Evolutionary conservation across 2,329 filamentous ascomycete species (phyloP), one percentile per base, ranked within the genome.

Genomic region (Colletotrichum somersetense): DNA sequence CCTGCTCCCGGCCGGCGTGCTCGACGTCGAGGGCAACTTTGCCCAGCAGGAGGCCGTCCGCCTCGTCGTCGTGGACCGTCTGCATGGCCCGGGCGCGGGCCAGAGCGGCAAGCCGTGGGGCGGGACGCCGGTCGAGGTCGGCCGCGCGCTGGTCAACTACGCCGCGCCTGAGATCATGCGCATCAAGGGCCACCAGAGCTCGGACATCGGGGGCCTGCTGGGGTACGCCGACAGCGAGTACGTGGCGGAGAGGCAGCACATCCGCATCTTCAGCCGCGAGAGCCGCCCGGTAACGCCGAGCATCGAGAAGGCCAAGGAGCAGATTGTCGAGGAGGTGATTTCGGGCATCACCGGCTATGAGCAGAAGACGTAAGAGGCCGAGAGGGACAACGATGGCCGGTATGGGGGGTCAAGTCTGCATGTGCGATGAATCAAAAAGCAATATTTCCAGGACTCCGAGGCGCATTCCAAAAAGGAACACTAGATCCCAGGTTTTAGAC

Each of bases 201-300:
- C 87, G 7, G 92, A 97, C 79, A 98, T 99, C 74, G 87, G 91
- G 59, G 87, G 88, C 12, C 84, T 96, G 56, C 84, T 99, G 42
- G 96, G 96, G 4, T 99, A 98, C 82, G 94, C 94, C 26, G 95
- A 98, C 80, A 97, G 93, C 78, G 95, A 98, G 82, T 98, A 98
- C 82, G 92, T 98, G 52, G 95, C 95, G 12, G 86, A 96, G 78
- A 87, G 95, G 74, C 94, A 97, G 81, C 96, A 97, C 77, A 91
- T 98, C 74, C 94, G 93, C 56, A 91, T 97, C 76, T 91, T 93
- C 74, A 82, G 80, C 44, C 80, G 80, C 59, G 86, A 87, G 68
- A 89, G 88, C 76, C 82, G 87, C 42, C 87, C 88, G 30, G 85
- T 83, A 18, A 89, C 86, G 66, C 87, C 87, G 6, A 83, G 78